A percentile compares a stretch with the other conserved stretches of the same genome.
phyloP scores from a whole-genome alignment of 2,329 filamentous ascomycete genomes.

The Scopulariopsis brevicaulis region DNA sequence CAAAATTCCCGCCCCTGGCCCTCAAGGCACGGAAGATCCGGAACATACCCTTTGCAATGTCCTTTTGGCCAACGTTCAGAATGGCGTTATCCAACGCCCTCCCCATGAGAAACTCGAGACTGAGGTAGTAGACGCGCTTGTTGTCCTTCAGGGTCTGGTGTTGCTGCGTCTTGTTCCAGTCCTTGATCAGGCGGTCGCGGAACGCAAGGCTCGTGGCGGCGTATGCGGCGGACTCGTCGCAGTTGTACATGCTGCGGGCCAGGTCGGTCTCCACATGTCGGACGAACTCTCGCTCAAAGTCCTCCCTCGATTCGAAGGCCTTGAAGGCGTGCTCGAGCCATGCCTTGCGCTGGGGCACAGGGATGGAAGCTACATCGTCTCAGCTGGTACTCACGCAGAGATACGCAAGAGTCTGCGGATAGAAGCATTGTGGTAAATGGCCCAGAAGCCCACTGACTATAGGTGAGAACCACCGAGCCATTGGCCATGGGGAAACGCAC shows the following conservation, averaged over 20 bases:
- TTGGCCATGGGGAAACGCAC: conserved; percentile 27
- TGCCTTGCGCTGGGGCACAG: conserved; percentile 75
- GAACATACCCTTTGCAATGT: conserved; percentile 61
- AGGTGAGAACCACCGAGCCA: not conserved
- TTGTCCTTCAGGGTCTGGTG: conserved; percentile 80
- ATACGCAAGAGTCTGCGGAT: too few species aligned
- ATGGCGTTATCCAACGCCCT: conserved; percentile 95
- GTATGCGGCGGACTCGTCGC: conserved; percentile 90
- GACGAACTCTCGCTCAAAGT: conserved; percentile 80
- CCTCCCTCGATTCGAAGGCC: conserved; percentile 67
- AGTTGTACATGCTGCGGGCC: conserved; percentile 94
- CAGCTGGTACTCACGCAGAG: too few species aligned
- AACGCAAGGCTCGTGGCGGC: conserved; percentile 84
- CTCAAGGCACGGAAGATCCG: not conserved
- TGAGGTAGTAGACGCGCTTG: conserved; percentile 96
- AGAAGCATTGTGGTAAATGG: too few species aligned
- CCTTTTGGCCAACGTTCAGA: conserved; percentile 87
- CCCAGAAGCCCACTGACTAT: too few species aligned
- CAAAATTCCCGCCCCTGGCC: not conserved
- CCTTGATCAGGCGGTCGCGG: conserved; percentile 81
- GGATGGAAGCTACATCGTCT: conserved; percentile 52
- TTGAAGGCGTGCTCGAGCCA: conserved; percentile 55
- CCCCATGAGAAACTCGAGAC: conserved; percentile 96
- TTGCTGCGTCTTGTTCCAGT: conserved; percentile 98
- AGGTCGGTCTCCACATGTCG: conserved; percentile 94